Percentiles rank a stretch among this genome's conserved stretches.
Conservation (phyloP, 129 eudicot genomes). For the Lactuca saligna region DNA sequence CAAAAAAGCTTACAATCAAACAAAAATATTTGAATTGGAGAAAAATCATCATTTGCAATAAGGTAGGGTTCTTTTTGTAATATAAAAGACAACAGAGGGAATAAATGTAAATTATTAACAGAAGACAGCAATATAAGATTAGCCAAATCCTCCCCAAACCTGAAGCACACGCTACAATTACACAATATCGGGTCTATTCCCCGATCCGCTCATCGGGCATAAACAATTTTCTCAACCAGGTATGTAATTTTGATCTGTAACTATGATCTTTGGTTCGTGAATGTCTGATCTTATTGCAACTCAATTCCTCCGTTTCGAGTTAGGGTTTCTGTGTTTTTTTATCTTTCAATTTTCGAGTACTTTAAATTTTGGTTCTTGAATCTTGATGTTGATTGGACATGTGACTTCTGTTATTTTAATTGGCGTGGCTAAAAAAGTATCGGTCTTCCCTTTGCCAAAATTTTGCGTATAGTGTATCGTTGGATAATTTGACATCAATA, state of each 20-base stretch:
- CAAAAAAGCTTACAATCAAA: too few species aligned
- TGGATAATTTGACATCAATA: background rate
- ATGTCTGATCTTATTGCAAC: background rate
- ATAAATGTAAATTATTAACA: background rate
- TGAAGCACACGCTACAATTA: constrained; percentile 1
- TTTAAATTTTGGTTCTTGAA: background rate
- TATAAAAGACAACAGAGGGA: background rate
- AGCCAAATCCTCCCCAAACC: constrained; percentile 5
- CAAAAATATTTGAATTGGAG: too few species aligned
- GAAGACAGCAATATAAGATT: background rate
- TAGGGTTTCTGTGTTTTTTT: background rate
- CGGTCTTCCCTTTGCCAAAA: background rate
- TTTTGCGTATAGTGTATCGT: background rate
- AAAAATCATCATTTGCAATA: background rate
- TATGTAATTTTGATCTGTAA: constrained; percentile 1
- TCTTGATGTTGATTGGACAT: background rate
- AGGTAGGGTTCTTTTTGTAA: background rate
- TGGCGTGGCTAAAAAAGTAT: constrained; percentile 1
- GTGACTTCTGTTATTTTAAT: constrained; percentile 3
- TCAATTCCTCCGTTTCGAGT: background rate
- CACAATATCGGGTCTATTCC: background rate
- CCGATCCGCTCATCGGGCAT: background rate
- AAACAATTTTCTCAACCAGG: background rate
- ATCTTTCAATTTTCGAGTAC: background rate
- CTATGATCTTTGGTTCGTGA: background rate